These are phyloP conservation scores for Terfezia boudieri DNA, from an alignment of 495 filamentous ascomycete genomes.

Conservation along the genomic window DNA sequence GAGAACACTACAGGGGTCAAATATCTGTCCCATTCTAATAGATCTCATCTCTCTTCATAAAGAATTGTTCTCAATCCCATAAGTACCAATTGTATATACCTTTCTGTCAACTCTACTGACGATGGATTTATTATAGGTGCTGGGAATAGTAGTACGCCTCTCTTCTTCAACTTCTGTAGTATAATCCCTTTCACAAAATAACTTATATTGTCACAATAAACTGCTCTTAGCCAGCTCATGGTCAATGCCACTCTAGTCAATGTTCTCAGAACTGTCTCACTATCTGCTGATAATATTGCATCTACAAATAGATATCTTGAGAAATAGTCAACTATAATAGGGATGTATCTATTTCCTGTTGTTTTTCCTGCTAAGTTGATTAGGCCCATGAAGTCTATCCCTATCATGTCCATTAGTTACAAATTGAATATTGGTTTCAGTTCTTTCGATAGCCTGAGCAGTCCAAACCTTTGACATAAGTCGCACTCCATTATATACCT, in stretches of 20 bases:
- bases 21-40: not conserved
- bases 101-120: not conserved
- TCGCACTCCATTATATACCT: not conserved
- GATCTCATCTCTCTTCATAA: not conserved
- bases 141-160: not conserved
- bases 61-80: not conserved
- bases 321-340: slow-evolving; percentile 3
- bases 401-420: slow-evolving; percentile 1
- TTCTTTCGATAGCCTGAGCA: not conserved
- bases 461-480: slow-evolving; percentile 1
- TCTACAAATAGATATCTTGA: not conserved
- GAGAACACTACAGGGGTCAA: not conserved
- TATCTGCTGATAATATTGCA: not conserved
- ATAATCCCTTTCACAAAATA: not conserved
- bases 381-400: slow-evolving; percentile 1
- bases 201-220: slow-evolving; percentile 1
- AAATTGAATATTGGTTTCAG: not conserved
- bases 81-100: slow-evolving; percentile 1
- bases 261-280: not conserved
- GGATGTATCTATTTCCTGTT: not conserved
- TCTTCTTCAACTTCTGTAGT: not conserved
- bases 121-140: not conserved
- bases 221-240: not conserved
- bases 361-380: not conserved
- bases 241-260: not conserved